Conservation (phyloP, 164 flowering plant species). For the Magnolia changhungtana region DNA sequence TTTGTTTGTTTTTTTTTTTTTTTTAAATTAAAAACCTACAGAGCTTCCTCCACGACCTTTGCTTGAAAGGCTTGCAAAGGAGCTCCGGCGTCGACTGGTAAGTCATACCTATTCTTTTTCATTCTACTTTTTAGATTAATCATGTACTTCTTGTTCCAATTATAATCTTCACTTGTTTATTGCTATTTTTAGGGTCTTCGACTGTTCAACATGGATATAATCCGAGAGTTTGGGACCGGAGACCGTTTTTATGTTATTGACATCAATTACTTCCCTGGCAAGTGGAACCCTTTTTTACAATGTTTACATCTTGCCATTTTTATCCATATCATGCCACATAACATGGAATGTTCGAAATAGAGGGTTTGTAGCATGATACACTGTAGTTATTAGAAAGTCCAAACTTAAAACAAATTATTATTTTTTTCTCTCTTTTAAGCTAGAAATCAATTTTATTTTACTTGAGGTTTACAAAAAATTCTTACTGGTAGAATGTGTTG, state of each 20-base stretch:
- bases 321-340: neutral
- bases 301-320: neutral
- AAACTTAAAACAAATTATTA: too few species aligned
- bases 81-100: slow-evolving; percentile 84
- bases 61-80: slow-evolving; percentile 81
- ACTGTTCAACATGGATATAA: slow-evolving; percentile 85
- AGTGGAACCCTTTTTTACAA: slow-evolving; percentile 15
- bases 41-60: slow-evolving; percentile 93
- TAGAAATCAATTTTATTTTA: too few species aligned
- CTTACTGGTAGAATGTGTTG: too few species aligned
- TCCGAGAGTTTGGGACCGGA: slow-evolving; percentile 71
- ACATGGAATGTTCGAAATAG: too few species aligned
- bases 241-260: slow-evolving; percentile 83
- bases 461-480: neutral
- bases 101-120: neutral
- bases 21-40: slow-evolving; percentile 30
- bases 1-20: neutral
- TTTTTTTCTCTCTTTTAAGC: neutral
- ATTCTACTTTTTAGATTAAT: neutral
- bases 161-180: neutral
- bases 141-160: neutral
- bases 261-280: slow-evolving; percentile 94
- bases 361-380: too few species aligned
- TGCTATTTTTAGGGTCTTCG: slow-evolving; percentile 65
- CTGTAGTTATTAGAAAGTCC: too few species aligned